These are phyloP conservation scores for Ramichloridium luteum DNA, from an alignment of 2,329 filamentous ascomycete species.

Conservation along the genomic window DNA sequence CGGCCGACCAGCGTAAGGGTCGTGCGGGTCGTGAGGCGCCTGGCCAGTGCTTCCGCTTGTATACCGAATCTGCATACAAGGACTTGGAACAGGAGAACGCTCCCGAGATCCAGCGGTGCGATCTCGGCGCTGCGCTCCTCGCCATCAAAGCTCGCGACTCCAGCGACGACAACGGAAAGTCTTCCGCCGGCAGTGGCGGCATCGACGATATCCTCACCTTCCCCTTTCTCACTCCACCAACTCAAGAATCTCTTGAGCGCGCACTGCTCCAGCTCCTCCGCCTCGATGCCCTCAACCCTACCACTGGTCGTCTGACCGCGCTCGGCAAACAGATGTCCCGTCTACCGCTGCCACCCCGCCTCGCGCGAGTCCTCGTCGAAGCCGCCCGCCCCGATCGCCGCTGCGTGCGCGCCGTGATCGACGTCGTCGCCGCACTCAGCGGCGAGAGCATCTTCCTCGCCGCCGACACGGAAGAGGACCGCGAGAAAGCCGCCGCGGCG, in stretches of 20 bases:
- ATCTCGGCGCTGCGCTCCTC: slow-evolving; percentile 72
- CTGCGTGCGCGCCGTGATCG: slow-evolving; percentile 71
- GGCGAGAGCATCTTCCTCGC: slow-evolving; percentile 53
- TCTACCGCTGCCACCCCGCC: slow-evolving; percentile 68
- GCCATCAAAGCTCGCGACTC: slow-evolving; percentile 78
- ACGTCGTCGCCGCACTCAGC: slow-evolving; percentile 60
- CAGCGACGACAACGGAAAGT: too few species aligned
- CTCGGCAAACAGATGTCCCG: slow-evolving; percentile 66
- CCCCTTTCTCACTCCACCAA: slow-evolving; percentile 72
- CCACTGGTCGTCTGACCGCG: slow-evolving; percentile 58
- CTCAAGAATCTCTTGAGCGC: slow-evolving; percentile 64
- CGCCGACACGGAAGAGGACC: slow-evolving; percentile 46
- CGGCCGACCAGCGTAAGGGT: slow-evolving; percentile 80
- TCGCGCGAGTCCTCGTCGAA: slow-evolving; percentile 72
- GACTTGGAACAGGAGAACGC: slow-evolving; percentile 59
- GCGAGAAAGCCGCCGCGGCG: slow-evolving; percentile 45
- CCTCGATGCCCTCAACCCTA: slow-evolving; percentile 61
- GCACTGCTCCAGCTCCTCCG: slow-evolving; percentile 69
- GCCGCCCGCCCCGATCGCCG: slow-evolving; percentile 57
- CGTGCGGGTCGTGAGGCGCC: slow-evolving; percentile 86
- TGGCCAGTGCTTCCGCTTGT: slow-evolving; percentile 81
- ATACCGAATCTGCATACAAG: slow-evolving; percentile 66
- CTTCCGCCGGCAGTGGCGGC: slow-evolving; percentile 38
- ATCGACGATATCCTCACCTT: slow-evolving; percentile 72
- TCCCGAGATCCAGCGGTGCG: slow-evolving; percentile 83